Evolutionary conservation across 768 basidiomycete genomes (phyloP), one percentile per base, ranked within the genome.

Genomic region (Pleurotus tuber-regium): DNA sequence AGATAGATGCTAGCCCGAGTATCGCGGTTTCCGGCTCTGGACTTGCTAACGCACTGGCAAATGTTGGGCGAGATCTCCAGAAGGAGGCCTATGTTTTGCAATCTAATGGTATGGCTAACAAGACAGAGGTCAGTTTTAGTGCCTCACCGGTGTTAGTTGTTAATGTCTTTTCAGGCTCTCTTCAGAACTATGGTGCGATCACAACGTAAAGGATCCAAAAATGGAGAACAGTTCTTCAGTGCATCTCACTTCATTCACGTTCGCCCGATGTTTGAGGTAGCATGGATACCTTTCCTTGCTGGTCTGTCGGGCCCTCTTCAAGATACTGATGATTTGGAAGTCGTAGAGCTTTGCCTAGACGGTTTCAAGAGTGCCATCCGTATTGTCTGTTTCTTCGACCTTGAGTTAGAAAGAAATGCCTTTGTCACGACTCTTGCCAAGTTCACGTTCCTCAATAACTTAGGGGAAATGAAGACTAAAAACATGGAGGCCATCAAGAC

Each of bases 401-500:
- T 98, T 57, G 97, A 98, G 66, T 76, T 99, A 35, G 93, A 98
- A 66, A 84, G 97, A n/a, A 98, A 98, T 61, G 97, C 95, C 0
- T 99, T 98, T 63, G 93, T 99, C 39, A 94, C 95, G 16, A 99
- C 97, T 0, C 75, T 99, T 16, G 86, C 79, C 30, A 99, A 98
- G 66, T 98, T 98, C 68, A 99, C 97, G 0, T 97, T 97, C 77
- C 76, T 98, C 56, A 98, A 91, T 67, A 98, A 99, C 63, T 72
- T 98, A 4, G 93, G 94, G 50, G 97, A 98, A 74, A 99, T 99
- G 97, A 95, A 93, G 71, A 79, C 92, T 28, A 98, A 98, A 76
- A 98, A 98, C 64, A 97, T 99, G 84, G 97, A 98, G 65, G 97
- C 96, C 4, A 98, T 99, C 72, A 98, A 98, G 69, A 72, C 92